These are phyloP conservation scores for Entomortierella beljakovae DNA, from an alignment of 192 early-diverging fungal genomes.

Conservation along the genomic window DNA sequence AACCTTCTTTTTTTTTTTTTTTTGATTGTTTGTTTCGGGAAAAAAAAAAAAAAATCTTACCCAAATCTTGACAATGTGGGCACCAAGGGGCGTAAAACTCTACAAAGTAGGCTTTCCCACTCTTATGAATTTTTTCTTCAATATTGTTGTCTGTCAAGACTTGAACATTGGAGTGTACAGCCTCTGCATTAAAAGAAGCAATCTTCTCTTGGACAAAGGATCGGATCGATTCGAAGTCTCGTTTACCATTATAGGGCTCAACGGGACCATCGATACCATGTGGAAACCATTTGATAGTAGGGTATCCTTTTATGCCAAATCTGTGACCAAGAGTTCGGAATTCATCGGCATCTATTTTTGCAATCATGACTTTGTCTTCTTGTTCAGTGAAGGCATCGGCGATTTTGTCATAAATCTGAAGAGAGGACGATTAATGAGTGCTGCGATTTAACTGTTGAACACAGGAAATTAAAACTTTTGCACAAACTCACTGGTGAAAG, in stretches of 20 bases:
- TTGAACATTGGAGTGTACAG: conserved; percentile 57
- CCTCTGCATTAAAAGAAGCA: no score
- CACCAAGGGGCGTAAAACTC: conserved; percentile 95
- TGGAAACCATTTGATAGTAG: conserved; percentile 93
- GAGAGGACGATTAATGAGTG: not conserved
- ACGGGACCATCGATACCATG: conserved; percentile 72
- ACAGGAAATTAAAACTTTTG: no score
- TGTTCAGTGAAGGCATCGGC: conserved; percentile 76
- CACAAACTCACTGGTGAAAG: no score
- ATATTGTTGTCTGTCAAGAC: conserved; percentile 80
- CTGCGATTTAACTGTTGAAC: no score
- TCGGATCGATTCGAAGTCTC: conserved; percentile 78
- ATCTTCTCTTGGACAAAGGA: conserved; percentile 85
- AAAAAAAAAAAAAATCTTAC: conserved; percentile 35
- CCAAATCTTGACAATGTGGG: conserved; percentile 76
- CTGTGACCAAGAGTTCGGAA: conserved; percentile 72
- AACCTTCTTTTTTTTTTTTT: no score
- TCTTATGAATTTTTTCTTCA: conserved; percentile 74
- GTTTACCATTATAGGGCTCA: conserved; percentile 82
- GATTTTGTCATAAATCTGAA: conserved; percentile 77
- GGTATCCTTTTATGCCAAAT: conserved; percentile 85
- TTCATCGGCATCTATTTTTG: conserved; percentile 90
- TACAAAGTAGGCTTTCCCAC: conserved; percentile 81
- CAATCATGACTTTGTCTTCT: conserved; percentile 82
- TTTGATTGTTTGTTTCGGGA: not conserved